Base-by-base conservation (phyloP, 306 rosid genomes). In the Fragaria vesca region DNA sequence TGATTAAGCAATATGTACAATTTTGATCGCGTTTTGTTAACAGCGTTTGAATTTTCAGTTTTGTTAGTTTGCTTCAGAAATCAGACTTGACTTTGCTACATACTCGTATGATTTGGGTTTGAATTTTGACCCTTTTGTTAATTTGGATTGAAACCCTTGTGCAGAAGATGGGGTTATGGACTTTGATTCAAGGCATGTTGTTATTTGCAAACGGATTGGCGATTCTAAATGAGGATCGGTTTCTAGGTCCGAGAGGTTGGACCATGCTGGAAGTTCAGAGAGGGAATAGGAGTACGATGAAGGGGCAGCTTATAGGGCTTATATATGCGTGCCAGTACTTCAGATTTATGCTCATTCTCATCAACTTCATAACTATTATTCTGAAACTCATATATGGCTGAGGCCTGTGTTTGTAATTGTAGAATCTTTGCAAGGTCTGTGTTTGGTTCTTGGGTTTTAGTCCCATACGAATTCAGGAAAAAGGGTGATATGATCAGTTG, bases 171-270 rank as follows among this genome's bases (percentile, higher is more conserved):
- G 90, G 90, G 0, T 88, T 92, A 30, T 90, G 98, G 97, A 84
- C 87, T 20, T 60, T 86, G 15, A 65, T 94, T 8, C 90, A 90
- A 87, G 97, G 93, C n/a, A 43, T 89, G 73, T 82, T 92, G 51
- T 87, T 92, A 32, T 83, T 92, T 36, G 87, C 90, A 74, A 94
- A 94, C 74, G 92, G 91, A 12, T 79, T 94, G 68, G 95, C 97
- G n/a, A 88, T 92, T 54, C 81, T 88, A 83, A 94, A 94, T n/a
- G 98, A 94, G 81, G 97, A 92, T 67, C 82, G 97, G 20, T 94
- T 94, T 75, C 93, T 92, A 20, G 89, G 88, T 62, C 88, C 84
- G 7, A 92, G 97, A 88, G 93, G 95, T 68, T 94, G 97, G 97
- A 88, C 93, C 24, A 51, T 90, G 66, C 79, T 86, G 43, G 94